Percentiles rank a stretch among this genome's conserved stretches.
phyloP scores from a whole-genome alignment of 2,329 filamentous ascomycete genomes.

The Sporothrix luriei region DNA sequence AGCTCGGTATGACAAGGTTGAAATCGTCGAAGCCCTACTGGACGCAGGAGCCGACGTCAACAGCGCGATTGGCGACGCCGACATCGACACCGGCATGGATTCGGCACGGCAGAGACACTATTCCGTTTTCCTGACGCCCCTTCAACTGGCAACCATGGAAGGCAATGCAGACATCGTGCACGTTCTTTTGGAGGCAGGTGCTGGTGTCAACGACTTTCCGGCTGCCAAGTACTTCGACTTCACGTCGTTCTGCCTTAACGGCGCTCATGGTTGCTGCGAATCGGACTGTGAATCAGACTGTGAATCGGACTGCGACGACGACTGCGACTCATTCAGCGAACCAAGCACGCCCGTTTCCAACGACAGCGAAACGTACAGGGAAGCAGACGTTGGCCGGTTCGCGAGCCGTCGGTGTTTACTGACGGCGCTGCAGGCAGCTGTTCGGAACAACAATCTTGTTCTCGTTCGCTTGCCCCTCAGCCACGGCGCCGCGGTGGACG shows the following conservation, averaged over 20 bases:
- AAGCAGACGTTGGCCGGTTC: neutral
- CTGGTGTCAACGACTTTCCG: constrained; percentile 10
- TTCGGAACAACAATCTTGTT: neutral
- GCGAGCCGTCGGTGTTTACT: neutral
- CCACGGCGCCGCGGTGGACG: neutral
- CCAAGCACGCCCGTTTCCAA: neutral
- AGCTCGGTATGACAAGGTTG: neutral
- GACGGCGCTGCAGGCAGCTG: constrained; percentile 15
- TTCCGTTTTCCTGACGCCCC: constrained; percentile 9
- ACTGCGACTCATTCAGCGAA: too few relatives aligned
- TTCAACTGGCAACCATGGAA: neutral
- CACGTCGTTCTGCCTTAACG: neutral
- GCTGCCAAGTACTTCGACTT: neutral
- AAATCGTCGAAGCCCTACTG: neutral
- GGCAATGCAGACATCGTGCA: neutral
- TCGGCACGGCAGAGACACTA: too few relatives aligned
- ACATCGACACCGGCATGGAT: too few relatives aligned
- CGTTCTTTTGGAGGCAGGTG: constrained; percentile 16
- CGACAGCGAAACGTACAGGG: neutral
- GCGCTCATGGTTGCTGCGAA: neutral
- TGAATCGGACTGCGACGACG: too few relatives aligned
- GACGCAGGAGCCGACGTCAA: constrained; percentile 8
- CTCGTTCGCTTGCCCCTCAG: constrained; percentile 8
- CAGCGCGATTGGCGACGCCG: neutral
- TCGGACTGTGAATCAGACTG: neutral